phyloP scores from a whole-genome alignment of 2,329 filamentous ascomycete species.

The Chlorencoelia australis region DNA sequence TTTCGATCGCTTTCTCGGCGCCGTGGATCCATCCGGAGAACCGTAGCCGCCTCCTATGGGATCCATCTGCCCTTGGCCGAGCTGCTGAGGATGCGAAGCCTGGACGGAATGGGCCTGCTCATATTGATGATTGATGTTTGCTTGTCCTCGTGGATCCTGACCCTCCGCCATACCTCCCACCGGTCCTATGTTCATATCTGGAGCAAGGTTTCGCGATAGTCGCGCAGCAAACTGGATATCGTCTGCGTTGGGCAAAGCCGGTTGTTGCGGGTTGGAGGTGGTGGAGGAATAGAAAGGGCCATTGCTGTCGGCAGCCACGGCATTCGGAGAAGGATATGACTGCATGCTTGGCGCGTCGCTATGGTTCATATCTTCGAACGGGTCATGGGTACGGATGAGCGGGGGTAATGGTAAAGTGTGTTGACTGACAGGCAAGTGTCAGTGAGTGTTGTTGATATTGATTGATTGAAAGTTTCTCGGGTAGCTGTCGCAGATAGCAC shows the following conservation, averaged over 20 bases:
- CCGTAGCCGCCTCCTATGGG: conserved; percentile 36
- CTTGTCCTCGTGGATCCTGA: conserved; percentile 29
- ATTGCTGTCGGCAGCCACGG: conserved; percentile 19
- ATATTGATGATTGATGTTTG: conserved; percentile 28
- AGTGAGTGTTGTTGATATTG: conserved; percentile 16
- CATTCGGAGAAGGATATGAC: conserved; percentile 24
- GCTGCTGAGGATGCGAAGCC: conserved; percentile 13
- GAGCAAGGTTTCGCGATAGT: conserved; percentile 35
- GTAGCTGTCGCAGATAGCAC: conserved; percentile 4
- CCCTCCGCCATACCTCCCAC: conserved; percentile 29
- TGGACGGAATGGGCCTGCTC: conserved; percentile 25
- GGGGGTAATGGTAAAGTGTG: conserved; percentile 9
- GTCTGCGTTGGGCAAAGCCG: conserved; percentile 28
- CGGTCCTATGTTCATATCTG: conserved; percentile 31
- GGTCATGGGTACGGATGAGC: no score
- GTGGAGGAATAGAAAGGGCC: conserved; percentile 22
- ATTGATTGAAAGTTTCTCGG: conserved; percentile 2
- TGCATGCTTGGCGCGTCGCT: conserved; percentile 24
- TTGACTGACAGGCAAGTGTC: conserved; percentile 12
- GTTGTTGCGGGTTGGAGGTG: conserved; percentile 17
- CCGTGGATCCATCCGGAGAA: conserved; percentile 34
- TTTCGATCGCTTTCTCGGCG: conserved; percentile 67
- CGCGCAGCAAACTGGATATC: conserved; percentile 31
- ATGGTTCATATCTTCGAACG: conserved; percentile 13
- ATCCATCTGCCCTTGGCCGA: conserved; percentile 19